These are phyloP conservation scores for Athelia psychrophila DNA, from an alignment of 1,284 basidiomycete genomes.

Conservation along the genomic window DNA sequence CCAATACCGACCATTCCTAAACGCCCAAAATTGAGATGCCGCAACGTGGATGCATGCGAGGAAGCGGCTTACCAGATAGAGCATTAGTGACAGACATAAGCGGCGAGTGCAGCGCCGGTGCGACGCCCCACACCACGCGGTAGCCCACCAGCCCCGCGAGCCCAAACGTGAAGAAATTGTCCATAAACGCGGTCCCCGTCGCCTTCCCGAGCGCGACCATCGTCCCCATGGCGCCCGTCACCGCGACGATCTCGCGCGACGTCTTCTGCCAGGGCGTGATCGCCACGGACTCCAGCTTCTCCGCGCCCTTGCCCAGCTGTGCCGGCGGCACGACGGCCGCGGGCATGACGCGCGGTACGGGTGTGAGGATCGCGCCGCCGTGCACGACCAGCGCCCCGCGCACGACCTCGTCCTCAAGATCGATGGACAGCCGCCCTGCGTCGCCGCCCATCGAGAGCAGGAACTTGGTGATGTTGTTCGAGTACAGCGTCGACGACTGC, in stretches of 20 bases:
- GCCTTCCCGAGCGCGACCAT: slow-evolving; percentile 72
- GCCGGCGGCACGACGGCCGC: slow-evolving; percentile 53
- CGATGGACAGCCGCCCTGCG: slow-evolving; percentile 56
- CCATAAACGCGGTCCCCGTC: slow-evolving; percentile 79
- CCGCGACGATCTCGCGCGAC: slow-evolving; percentile 63
- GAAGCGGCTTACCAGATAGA: slow-evolving; percentile 51
- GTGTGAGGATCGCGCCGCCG: slow-evolving; percentile 62
- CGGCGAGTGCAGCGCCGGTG: slow-evolving; percentile 80
- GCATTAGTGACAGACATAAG: slow-evolving; percentile 86
- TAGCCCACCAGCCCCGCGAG: slow-evolving; percentile 81
- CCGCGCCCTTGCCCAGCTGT: slow-evolving; percentile 48
- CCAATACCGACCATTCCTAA: slow-evolving; percentile 77
- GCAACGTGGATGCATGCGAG: background rate
- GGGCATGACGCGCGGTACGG: slow-evolving; percentile 61
- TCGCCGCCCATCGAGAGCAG: slow-evolving; percentile 74
- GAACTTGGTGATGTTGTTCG: slow-evolving; percentile 88
- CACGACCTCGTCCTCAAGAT: slow-evolving; percentile 80
- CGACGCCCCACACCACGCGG: slow-evolving; percentile 84
- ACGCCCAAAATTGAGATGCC: slow-evolving; percentile 4
- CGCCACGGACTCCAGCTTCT: slow-evolving; percentile 48
- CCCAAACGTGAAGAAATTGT: slow-evolving; percentile 82
- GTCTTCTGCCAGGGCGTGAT: slow-evolving; percentile 84
- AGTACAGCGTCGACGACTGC: slow-evolving; percentile 84
- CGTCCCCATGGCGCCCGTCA: slow-evolving; percentile 75
- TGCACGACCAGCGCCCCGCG: slow-evolving; percentile 78